Conservation (phyloP, 2,329 filamentous ascomycete genomes). For the Capronia coronata region DNA sequence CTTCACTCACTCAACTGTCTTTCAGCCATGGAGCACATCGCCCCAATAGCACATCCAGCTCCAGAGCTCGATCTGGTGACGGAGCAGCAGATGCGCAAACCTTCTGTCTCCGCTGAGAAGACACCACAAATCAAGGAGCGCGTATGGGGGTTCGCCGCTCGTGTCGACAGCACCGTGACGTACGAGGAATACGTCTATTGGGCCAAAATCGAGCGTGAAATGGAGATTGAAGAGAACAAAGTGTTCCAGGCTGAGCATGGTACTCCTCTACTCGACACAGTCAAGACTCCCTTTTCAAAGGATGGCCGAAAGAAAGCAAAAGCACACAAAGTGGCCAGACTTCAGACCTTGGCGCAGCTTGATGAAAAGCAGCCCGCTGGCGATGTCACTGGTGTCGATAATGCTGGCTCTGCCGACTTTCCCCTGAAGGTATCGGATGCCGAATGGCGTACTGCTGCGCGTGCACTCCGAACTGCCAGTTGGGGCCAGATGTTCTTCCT, state of each 20-base stretch:
- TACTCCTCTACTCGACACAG: constrained; percentile 15
- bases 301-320: constrained; percentile 25
- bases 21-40: constrained; percentile 19
- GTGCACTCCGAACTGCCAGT: constrained; percentile 43
- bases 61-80: constrained; percentile 21
- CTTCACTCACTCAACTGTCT: constrained; percentile 5
- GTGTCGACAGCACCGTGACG: constrained; percentile 28
- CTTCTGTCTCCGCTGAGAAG: constrained; percentile 11
- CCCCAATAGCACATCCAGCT: constrained; percentile 19
- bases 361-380: constrained; percentile 15
- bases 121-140: constrained; percentile 23
- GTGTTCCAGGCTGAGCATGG: constrained; percentile 21
- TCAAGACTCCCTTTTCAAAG: constrained; percentile 28
- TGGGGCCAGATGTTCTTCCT: constrained; percentile 44
- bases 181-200: constrained; percentile 39
- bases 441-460: constrained; percentile 45
- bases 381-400: constrained; percentile 8
- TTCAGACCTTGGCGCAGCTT: constrained; percentile 15
- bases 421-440: constrained; percentile 32
- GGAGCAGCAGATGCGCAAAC: constrained; percentile 21
- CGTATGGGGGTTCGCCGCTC: constrained; percentile 28
- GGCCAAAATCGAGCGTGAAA: constrained; percentile 33
- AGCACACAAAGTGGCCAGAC: constrained; percentile 17
- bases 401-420: neutral
- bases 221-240: constrained; percentile 30